Evolutionary conservation across 148 eudicot genomes (phyloP).

Genomic region (Cornus kousa): DNA sequence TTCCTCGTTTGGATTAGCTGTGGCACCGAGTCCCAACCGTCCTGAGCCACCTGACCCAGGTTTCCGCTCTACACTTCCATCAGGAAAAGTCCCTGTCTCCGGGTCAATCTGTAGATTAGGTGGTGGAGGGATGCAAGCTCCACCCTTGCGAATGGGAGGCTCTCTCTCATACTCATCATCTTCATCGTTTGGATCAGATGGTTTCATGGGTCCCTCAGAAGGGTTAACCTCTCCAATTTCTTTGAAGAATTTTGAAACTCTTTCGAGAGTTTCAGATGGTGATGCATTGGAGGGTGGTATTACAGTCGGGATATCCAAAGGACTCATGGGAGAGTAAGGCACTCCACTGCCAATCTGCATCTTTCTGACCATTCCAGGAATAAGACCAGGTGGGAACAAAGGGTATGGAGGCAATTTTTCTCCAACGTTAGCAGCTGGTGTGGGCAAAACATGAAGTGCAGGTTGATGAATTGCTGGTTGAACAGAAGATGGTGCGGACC

Average conservation of each 20-base stretch:
- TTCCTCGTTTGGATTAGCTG: slow-evolving; percentile 61
- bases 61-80: slow-evolving; percentile 57
- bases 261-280: slow-evolving; percentile 69
- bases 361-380: slow-evolving; percentile 93
- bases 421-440: slow-evolving; percentile 31
- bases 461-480: slow-evolving; percentile 51
- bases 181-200: slow-evolving; percentile 55
- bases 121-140: slow-evolving; percentile 97
- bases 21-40: slow-evolving; percentile 86
- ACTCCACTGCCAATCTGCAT: slow-evolving; percentile 98
- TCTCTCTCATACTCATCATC: slow-evolving; percentile 59
- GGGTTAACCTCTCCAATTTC: slow-evolving; percentile 97
- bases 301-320: slow-evolving; percentile 85
- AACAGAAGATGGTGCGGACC: slow-evolving; percentile 50
- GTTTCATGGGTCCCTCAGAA: slow-evolving; percentile 78
- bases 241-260: slow-evolving; percentile 83
- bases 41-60: slow-evolving; percentile 66
- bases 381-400: slow-evolving; percentile 93
- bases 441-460: slow-evolving; percentile 32
- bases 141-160: slow-evolving; percentile 80
- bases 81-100: slow-evolving; percentile 49
- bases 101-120: slow-evolving; percentile 62
- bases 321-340: slow-evolving; percentile 97
- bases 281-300: slow-evolving; percentile 80
- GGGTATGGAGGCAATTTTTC: slow-evolving; percentile 88